Evolutionary conservation across 176 grass and related monocot species (phyloP).

Genomic region (Ampelocalamus luodianensis): DNA sequence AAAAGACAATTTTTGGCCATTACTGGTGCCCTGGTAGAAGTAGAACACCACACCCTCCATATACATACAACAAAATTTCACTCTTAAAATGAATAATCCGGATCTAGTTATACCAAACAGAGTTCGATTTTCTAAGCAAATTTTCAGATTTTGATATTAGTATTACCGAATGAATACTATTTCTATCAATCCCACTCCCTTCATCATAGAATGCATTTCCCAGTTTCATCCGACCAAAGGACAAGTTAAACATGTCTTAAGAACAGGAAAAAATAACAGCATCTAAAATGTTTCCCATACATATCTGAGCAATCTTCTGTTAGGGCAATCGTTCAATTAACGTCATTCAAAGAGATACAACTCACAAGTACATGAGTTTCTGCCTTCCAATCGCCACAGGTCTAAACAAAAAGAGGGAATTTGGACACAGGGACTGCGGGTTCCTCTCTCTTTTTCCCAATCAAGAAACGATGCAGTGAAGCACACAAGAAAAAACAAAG

Average conservation of each 20-base stretch:
- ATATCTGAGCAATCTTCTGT: slow-evolving; percentile 20
- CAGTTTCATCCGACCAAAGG: neutral
- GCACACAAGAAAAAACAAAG: neutral
- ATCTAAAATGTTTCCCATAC: neutral
- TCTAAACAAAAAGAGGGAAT: neutral
- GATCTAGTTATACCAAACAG: neutral
- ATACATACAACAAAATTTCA: slow-evolving; percentile 6
- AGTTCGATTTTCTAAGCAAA: neutral
- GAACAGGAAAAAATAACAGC: neutral
- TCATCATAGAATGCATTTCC: neutral
- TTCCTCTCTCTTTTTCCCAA: neutral
- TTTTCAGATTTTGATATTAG: neutral
- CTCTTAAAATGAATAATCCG: neutral
- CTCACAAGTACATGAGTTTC: neutral
- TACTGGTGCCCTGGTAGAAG: slow-evolving; percentile 4
- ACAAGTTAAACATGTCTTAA: neutral
- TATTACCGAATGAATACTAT: neutral
- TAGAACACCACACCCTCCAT: too few relatives aligned
- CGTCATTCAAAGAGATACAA: neutral
- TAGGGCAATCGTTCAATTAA: neutral
- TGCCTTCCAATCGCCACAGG: neutral
- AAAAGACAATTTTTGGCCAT: neutral
- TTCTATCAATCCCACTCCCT: neutral
- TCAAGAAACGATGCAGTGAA: slow-evolving; percentile 19
- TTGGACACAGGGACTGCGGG: neutral